These are phyloP conservation scores for Rhynchospora pubera DNA, from an alignment of 176 grass and related monocot species.

Conservation along the genomic window DNA sequence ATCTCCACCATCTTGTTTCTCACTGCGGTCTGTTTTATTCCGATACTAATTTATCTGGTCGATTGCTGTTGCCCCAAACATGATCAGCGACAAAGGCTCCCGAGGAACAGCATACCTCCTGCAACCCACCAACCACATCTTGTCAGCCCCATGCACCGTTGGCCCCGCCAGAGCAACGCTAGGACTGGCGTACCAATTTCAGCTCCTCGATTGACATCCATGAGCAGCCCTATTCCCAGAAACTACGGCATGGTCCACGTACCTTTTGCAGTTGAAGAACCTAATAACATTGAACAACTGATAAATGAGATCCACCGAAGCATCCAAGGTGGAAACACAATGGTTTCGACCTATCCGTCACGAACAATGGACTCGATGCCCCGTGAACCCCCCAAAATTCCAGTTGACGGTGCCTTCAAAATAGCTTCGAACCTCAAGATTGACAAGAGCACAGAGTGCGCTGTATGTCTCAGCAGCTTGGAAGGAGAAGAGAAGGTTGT, in stretches of 20 bases:
- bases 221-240: background rate
- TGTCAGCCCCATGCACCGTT: background rate
- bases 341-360: background rate
- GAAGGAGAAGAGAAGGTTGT: conserved; percentile 37
- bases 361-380: background rate
- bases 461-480: conserved; percentile 30
- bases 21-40: background rate
- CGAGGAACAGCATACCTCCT: background rate
- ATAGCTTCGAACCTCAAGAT: background rate
- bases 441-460: background rate
- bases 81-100: background rate
- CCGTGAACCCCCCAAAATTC: background rate
- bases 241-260: background rate
- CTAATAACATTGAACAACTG: background rate
- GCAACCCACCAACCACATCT: background rate
- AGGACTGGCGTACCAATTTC: background rate
- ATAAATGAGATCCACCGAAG: too few relatives aligned
- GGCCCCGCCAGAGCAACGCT: background rate
- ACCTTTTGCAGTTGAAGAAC: background rate
- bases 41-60: background rate
- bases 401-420: background rate
- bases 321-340: background rate
- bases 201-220: too few relatives aligned
- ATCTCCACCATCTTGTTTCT: background rate
- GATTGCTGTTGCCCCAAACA: background rate